A percentile compares a stretch with the other conserved stretches of the same genome.
Evolutionary conservation across 352 stramenopile species (phyloP).

Genomic region (Phytopythium cucurbitacearum): DNA sequence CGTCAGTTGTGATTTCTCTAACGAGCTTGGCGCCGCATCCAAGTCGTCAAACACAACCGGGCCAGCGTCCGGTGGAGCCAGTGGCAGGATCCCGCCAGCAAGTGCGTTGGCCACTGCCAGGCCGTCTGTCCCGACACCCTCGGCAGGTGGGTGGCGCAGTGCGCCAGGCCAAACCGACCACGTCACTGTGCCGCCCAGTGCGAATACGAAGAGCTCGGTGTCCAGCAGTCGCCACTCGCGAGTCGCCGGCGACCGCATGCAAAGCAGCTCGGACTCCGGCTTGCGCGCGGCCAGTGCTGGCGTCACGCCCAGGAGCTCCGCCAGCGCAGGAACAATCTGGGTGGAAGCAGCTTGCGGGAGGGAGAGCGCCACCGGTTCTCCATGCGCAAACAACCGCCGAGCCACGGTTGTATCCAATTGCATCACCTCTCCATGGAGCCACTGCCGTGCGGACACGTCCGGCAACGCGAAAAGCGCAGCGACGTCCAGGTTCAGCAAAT

Average conservation of each 20-base stretch:
- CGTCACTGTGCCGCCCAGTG: slow-evolving; percentile 21
- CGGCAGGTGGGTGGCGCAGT: slow-evolving; percentile 19
- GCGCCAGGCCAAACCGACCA: slow-evolving; percentile 21
- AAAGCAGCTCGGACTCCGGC: not conserved
- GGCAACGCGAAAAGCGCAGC: slow-evolving; percentile 18
- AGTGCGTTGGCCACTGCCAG: slow-evolving; percentile 8
- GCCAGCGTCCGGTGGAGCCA: slow-evolving; percentile 14
- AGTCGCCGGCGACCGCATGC: slow-evolving; percentile 5
- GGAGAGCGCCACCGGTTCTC: slow-evolving; percentile 20
- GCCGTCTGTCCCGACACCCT: slow-evolving; percentile 14
- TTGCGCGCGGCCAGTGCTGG: slow-evolving; percentile 18
- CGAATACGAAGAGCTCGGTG: slow-evolving; percentile 34
- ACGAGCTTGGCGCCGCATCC: slow-evolving; percentile 8
- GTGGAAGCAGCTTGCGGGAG: slow-evolving; percentile 12
- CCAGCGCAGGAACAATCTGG: slow-evolving; percentile 19
- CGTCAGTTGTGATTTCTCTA: slow-evolving; percentile 3
- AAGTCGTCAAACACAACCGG: slow-evolving; percentile 18
- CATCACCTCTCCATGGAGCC: slow-evolving; percentile 8
- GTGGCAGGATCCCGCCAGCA: not conserved
- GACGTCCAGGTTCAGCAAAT: slow-evolving; percentile 22
- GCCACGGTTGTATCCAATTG: slow-evolving; percentile 8
- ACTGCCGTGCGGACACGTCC: not conserved
- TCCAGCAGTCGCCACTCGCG: slow-evolving; percentile 43
- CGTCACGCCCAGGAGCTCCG: slow-evolving; percentile 19
- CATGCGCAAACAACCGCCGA: slow-evolving; percentile 13